These are phyloP conservation scores for Penicillium janthinellum DNA, from an alignment of 2,329 filamentous ascomycete genomes.

Conservation along the genomic window DNA sequence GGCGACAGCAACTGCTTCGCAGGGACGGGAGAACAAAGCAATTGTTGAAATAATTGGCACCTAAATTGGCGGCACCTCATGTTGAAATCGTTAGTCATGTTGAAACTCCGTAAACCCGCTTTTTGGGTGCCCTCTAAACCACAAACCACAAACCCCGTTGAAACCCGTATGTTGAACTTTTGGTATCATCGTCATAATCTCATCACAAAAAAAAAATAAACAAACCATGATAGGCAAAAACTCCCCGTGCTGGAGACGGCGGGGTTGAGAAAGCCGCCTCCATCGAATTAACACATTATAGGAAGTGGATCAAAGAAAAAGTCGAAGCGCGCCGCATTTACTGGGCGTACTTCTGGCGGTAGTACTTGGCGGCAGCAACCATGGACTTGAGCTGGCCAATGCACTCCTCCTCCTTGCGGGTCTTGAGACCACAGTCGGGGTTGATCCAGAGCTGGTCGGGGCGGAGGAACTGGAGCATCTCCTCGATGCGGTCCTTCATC, in stretches of 20 bases:
- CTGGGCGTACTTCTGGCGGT: constrained; percentile 84
- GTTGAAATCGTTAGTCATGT: constrained; percentile 54
- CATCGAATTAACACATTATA: constrained; percentile 26
- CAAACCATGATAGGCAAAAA: constrained; percentile 19
- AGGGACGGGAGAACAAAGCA: constrained; percentile 27
- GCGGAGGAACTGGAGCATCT: constrained; percentile 98
- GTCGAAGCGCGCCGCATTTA: constrained; percentile 26
- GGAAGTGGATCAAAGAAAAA: constrained; percentile 17
- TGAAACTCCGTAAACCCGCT: constrained; percentile 42
- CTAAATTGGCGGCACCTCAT: constrained; percentile 38
- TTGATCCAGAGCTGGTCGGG: constrained; percentile 99
- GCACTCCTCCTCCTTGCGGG: constrained; percentile 96
- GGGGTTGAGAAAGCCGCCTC: constrained; percentile 43
- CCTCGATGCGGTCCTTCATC: constrained; percentile 95
- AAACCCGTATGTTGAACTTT: constrained; percentile 48
- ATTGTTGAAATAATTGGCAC: constrained; percentile 42
- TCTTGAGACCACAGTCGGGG: constrained; percentile 99
- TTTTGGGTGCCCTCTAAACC: constrained; percentile 38
- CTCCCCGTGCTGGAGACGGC: constrained; percentile 36
- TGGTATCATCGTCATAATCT: constrained; percentile 47
- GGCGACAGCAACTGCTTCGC: constrained; percentile 25
- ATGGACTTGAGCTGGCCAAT: constrained; percentile 52
- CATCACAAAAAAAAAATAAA: constrained; percentile 35
- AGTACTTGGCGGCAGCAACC: constrained; percentile 97
- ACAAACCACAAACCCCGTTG: constrained; percentile 38